Percentiles rank a stretch among this genome's conserved stretches.
Conservation (phyloP, 805 yeast genomes). For the Barnettozyma vustinii region DNA sequence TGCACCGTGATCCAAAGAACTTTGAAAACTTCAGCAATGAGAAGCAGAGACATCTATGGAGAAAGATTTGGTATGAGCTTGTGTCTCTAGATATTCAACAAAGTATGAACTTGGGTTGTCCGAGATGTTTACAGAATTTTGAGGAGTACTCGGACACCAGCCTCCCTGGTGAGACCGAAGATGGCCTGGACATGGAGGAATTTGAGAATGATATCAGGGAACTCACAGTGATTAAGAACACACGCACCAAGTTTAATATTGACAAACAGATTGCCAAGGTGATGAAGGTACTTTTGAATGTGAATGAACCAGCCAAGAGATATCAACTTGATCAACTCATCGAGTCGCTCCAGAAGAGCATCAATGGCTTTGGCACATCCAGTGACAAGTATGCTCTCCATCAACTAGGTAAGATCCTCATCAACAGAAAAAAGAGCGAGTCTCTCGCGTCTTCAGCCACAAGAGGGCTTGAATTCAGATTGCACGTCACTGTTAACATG, state of each 20-base stretch:
- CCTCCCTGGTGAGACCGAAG: constrained; percentile 31
- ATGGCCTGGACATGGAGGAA: constrained; percentile 15
- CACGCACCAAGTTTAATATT: constrained; percentile 40
- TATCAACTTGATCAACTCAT: constrained; percentile 35
- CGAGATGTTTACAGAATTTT: constrained; percentile 32
- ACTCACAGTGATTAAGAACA: constrained; percentile 41
- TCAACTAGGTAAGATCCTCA: constrained; percentile 26
- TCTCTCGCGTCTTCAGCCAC: constrained; percentile 27
- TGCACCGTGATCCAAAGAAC: constrained; percentile 61
- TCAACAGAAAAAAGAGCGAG: constrained; percentile 20
- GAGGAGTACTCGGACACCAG: constrained; percentile 38
- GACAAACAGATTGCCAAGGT: constrained; percentile 38
- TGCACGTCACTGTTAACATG: constrained; percentile 40
- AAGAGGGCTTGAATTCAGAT: constrained; percentile 33
- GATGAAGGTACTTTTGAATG: constrained; percentile 32
- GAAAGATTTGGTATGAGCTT: constrained; percentile 54
- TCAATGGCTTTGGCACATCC: constrained; percentile 26
- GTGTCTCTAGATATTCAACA: constrained; percentile 38
- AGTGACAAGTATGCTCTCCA: constrained; percentile 32
- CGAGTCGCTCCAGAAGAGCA: constrained; percentile 28
- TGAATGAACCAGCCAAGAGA: constrained; percentile 37
- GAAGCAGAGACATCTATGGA: constrained; percentile 41
- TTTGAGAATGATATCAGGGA: constrained; percentile 34
- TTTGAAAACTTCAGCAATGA: constrained; percentile 40
- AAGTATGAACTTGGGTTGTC: constrained; percentile 36